Base-by-base conservation (phyloP, 345 rosid species). In the Dipteronia sinensis region DNA sequence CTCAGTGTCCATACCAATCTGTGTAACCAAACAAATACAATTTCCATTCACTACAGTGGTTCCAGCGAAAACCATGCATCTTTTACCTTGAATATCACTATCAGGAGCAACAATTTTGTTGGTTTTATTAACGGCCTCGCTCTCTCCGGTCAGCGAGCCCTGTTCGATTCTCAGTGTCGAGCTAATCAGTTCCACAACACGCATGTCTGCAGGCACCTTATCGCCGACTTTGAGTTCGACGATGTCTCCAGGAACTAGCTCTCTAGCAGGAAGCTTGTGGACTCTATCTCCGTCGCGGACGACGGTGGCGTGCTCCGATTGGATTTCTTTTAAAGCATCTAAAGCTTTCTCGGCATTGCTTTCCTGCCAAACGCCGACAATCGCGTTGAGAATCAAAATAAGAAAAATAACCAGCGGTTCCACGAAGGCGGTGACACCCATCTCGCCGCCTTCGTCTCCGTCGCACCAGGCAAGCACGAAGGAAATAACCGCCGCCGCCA, bases 331-430 rank as follows among this genome's bases (percentile, higher is more conserved):
- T 72, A 91, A 72, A 7, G 93, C 93, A 71, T 89, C 95, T 63
- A 91, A 67, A 7, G 95, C 93, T 78, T 91, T 91, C 90, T 91
- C 95, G 0, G 92, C 93, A 72, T 89, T 89, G 29, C 71, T 88
- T 74, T 89, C 95, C 71, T 91, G 95, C 93, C 93, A 91, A 72
- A 91, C 84, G 17, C 95, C 93, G 0, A 91, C 92, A 31, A 88
- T 42, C 0, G 93, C 92, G 74, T 91, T 91, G 69, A 91, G 80
- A 51, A 91, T 89, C 81, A 91, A 80, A 71, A 91, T 91, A 75
- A 91, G 64, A 80, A 91, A 91, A 34, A 91, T 91, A 17, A 91
- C 95, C 71, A 91, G 67, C 8, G 95, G 95, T 81, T 91, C 95
- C 67, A 90, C 93, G 38, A 89, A 89, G 1, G 93, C 91, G 0